These are phyloP conservation scores for Perkinsus marinus DNA, from an alignment of 169 alveolate genomes.

Conservation along the genomic window DNA sequence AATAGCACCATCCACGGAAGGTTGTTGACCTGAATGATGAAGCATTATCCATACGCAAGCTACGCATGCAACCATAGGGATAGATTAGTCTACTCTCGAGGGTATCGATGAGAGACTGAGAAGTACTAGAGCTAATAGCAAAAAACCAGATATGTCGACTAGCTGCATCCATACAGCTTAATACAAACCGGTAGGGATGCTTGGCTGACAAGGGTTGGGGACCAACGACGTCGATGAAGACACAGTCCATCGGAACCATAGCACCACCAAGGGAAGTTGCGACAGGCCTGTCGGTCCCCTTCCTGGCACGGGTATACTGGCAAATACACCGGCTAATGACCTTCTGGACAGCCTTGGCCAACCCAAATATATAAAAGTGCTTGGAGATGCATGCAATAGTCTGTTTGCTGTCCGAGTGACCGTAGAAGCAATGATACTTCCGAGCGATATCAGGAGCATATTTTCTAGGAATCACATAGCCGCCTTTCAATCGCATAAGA, in stretches of 20 bases:
- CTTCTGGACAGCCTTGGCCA: neutral
- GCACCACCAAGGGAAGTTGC: neutral
- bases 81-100: neutral
- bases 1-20: neutral
- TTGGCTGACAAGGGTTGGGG: neutral
- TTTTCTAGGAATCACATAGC: neutral
- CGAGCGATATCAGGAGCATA: neutral
- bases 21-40: neutral
- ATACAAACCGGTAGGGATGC: neutral
- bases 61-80: neutral
- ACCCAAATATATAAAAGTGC: neutral
- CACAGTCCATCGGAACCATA: neutral
- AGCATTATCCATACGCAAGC: neutral
- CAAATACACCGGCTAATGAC: neutral
- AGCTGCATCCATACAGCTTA: neutral
- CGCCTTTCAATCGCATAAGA: neutral
- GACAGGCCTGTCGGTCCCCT: neutral
- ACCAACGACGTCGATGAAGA: neutral
- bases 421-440: neutral
- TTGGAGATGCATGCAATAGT: neutral
- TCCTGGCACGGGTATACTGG: neutral
- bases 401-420: neutral
- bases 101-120: neutral
- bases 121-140: neutral
- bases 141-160: neutral